Percentiles rank a stretch among this genome's conserved stretches.
These are phyloP conservation scores for Tulasnella sp. DNA, from an alignment of 768 basidiomycete species.

Conservation along the genomic window DNA sequence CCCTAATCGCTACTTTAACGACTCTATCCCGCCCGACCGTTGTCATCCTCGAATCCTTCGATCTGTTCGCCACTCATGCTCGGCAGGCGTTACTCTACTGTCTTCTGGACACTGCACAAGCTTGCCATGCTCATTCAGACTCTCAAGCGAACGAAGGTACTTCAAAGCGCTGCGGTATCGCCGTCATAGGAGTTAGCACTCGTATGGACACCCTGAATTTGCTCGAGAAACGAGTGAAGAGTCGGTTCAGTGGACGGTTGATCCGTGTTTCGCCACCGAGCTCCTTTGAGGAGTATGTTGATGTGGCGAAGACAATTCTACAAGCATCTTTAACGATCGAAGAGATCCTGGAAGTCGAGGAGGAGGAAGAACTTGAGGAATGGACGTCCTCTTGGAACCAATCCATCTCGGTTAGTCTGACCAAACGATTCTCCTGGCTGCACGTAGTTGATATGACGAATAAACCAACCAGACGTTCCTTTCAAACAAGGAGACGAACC, in stretches of 20 bases:
- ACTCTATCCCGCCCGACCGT: slow-evolving; percentile 76
- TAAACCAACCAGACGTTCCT: not conserved
- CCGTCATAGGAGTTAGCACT: slow-evolving; percentile 81
- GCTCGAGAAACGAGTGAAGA: slow-evolving; percentile 95
- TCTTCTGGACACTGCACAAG: slow-evolving; percentile 89
- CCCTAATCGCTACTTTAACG: slow-evolving; percentile 70
- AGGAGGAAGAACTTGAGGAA: slow-evolving; percentile 39
- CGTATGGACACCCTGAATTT: slow-evolving; percentile 83
- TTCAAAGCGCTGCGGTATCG: slow-evolving; percentile 58
- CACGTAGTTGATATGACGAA: not conserved
- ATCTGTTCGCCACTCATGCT: slow-evolving; percentile 87
- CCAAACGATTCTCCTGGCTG: not conserved
- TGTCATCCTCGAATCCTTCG: slow-evolving; percentile 86
- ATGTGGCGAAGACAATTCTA: slow-evolving; percentile 50
- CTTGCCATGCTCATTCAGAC: slow-evolving; percentile 52
- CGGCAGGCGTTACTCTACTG: slow-evolving; percentile 93
- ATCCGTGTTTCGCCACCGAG: slow-evolving; percentile 67
- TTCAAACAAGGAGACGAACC: not conserved
- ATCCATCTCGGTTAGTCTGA: slow-evolving; percentile 47
- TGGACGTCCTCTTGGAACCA: slow-evolving; percentile 57
- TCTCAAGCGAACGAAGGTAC: slow-evolving; percentile 33
- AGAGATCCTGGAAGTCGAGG: slow-evolving; percentile 26
- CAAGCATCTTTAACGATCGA: slow-evolving; percentile 38
- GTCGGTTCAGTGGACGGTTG: slow-evolving; percentile 90
- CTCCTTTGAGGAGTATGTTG: slow-evolving; percentile 50